These are phyloP conservation scores for Cryptosporidium muris DNA, from an alignment of 169 alveolate species.

Conservation along the genomic window DNA sequence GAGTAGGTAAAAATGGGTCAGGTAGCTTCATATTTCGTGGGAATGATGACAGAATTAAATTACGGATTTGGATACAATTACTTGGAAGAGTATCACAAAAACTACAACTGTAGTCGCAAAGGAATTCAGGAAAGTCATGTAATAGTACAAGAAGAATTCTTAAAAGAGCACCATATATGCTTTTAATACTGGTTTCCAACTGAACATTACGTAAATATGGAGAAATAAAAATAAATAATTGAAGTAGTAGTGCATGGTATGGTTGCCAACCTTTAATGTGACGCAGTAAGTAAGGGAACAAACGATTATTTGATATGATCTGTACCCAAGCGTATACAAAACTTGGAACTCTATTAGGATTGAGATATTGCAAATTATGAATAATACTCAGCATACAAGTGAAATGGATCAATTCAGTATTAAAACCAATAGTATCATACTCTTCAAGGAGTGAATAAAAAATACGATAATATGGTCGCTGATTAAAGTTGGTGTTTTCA, in stretches of 20 bases:
- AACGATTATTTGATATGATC: constrained; percentile 89
- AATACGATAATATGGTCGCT: constrained; percentile 79
- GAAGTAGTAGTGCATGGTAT: constrained; percentile 77
- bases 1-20: constrained; percentile 89
- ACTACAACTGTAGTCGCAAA: constrained; percentile 89
- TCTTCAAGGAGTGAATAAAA: constrained; percentile 78
- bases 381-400: constrained; percentile 79
- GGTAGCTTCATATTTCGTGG: constrained; percentile 93
- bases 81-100: constrained; percentile 90
- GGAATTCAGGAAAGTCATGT: constrained; percentile 95
- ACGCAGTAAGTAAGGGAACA: constrained; percentile 87
- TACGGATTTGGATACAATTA: constrained; percentile 91
- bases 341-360: constrained; percentile 94
- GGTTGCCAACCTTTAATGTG: constrained; percentile 80
- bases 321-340: constrained; percentile 96
- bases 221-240: constrained; percentile 78
- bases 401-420: constrained; percentile 74
- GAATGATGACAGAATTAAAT: constrained; percentile 92
- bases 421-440: constrained; percentile 78
- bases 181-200: constrained; percentile 56
- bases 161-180: constrained; percentile 80
- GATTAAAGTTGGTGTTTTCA: constrained; percentile 75
- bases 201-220: constrained; percentile 74
- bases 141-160: constrained; percentile 87
- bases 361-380: constrained; percentile 76